Evolutionary conservation across 495 filamentous ascomycete species (phyloP), one percentile per base, ranked within the genome.

Genomic region (Chaetomidium leptoderma): DNA sequence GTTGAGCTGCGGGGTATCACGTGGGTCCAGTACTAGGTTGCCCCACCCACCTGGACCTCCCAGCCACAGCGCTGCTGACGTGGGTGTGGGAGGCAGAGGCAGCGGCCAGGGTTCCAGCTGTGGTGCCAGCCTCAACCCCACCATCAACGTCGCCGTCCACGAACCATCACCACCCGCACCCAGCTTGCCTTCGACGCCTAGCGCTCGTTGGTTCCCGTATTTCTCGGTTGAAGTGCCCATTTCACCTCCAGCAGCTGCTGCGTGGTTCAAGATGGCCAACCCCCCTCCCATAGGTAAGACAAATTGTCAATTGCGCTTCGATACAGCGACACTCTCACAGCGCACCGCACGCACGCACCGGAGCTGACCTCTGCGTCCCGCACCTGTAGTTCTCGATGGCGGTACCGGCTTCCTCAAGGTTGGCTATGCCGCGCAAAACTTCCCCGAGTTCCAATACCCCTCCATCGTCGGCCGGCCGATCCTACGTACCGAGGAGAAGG

Each of bases 401-500:
- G 93, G 93, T 76, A 98, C 93, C 69, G 93, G 93, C 73, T 99
- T 97, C 83, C 87, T 97, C 73, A 99, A 99, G 77, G 93, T 96
- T 76, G 93, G 93, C 72, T 97, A 97, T 81, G 95, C 93, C 59
- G 91, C 84, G 62, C 89, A 97, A 82, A 97, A 99, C 78, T 99
- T 97, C 76, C 93, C 93, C 68, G 92, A 97, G 80, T 88, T 91
- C 73, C 93, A 97, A 76, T 97, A 89, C 79, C 93, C 93, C 52
- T 96, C 92, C 65, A 97, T 97, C 75, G 91, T 99, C 76, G 93
- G 93, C 71, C 89, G 95, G 64, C 93, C 93, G 47, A 97, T 99
- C 73, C 80, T 99, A 66, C 91, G 93, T 72, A 88, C 91, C 63
- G 93, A 99, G 76, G 93, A 99, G 73, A 80, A 71, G 63, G 75